phyloP scores from a whole-genome alignment of 164 flowering plant genomes.

The Magnolia officinalis region DNA sequence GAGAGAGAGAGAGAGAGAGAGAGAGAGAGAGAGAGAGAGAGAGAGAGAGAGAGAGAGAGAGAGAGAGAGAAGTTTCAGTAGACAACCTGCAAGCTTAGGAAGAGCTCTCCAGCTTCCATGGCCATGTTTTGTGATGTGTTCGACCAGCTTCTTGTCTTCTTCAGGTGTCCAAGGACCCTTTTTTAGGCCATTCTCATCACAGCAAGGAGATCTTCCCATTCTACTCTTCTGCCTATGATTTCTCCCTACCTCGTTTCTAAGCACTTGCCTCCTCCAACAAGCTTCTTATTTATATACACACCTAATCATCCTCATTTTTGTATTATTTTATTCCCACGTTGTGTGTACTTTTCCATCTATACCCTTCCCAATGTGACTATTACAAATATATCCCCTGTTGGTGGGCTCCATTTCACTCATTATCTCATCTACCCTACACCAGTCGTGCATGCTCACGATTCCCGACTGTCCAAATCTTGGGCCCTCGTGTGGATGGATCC shows the following conservation, averaged over 20 bases:
- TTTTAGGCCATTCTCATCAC: slow-evolving; percentile 13
- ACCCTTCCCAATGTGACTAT: neutral
- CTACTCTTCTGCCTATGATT: neutral
- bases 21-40: neutral
- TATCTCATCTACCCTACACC: neutral
- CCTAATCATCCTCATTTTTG: neutral
- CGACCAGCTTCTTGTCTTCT: slow-evolving; percentile 13
- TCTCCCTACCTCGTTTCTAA: neutral
- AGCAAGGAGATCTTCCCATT: slow-evolving; percentile 17
- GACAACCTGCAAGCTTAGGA: slow-evolving; percentile 14
- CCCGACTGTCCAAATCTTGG: too few species aligned
- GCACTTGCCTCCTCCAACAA: neutral
- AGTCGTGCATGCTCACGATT: neutral
- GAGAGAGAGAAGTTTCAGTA: neutral
- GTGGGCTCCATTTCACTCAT: neutral
- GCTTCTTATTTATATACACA: slow-evolving; percentile 1
- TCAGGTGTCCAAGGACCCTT: slow-evolving; percentile 17
- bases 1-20: neutral
- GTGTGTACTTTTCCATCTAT: neutral
- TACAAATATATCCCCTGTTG: neutral
- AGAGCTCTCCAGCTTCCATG: slow-evolving; percentile 16
- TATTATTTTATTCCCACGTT: neutral
- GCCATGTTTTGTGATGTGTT: slow-evolving; percentile 8
- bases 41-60: neutral
- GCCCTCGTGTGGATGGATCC: too few species aligned